These are phyloP conservation scores for Camelina laxa DNA, from an alignment of 345 rosid genomes.

Conservation along the genomic window DNA sequence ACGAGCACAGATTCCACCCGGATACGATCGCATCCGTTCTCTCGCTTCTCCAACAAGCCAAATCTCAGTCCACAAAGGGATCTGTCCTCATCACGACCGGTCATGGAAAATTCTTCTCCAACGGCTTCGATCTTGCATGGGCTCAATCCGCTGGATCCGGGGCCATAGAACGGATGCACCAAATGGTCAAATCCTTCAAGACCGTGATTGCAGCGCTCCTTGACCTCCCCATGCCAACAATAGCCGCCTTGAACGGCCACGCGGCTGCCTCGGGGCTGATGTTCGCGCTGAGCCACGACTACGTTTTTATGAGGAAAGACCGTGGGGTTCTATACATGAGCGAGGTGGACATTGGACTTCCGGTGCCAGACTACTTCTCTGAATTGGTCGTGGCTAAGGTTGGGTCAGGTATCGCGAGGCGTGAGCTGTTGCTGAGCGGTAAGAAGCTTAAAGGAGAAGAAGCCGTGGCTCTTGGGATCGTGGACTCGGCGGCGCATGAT, in stretches of 20 bases:
- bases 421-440: conserved; percentile 62
- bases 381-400: conserved; percentile 58
- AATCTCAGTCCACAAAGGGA: conserved; percentile 63
- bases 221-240: conserved; percentile 80
- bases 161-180: conserved; percentile 52
- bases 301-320: conserved; percentile 68
- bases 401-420: conserved; percentile 49
- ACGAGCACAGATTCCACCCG: conserved; percentile 68
- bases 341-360: conserved; percentile 69
- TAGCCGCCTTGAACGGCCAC: conserved; percentile 80
- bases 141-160: conserved; percentile 64
- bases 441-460: conserved; percentile 64
- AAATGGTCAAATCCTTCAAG: conserved; percentile 57
- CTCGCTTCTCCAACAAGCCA: conserved; percentile 55
- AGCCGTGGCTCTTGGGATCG: conserved; percentile 64
- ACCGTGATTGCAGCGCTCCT: conserved; percentile 61
- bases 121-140: conserved; percentile 78
- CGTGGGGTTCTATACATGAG: conserved; percentile 86
- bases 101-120: conserved; percentile 79
- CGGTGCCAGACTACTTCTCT: conserved; percentile 61
- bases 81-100: conserved; percentile 73
- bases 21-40: conserved; percentile 54
- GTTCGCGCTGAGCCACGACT: conserved; percentile 78
- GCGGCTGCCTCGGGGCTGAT: conserved; percentile 77
- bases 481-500: conserved; percentile 61